phyloP scores from a whole-genome alignment of 2,329 filamentous ascomycete genomes.

The Rhytidhysteron rufulum region DNA sequence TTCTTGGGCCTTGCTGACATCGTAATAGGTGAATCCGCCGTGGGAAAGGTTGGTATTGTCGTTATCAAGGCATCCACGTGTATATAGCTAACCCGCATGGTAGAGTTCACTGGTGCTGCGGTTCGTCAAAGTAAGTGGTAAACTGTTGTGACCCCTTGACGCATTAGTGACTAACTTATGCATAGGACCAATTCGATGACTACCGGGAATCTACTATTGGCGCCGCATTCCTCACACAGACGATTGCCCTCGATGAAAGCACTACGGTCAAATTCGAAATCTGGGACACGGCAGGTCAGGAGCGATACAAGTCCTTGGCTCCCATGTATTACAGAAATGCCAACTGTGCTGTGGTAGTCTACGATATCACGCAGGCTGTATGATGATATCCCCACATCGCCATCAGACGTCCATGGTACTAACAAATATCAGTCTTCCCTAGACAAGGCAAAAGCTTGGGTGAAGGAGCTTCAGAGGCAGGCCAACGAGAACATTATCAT shows the following conservation, averaged over 20 bases:
- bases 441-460: slow-evolving; percentile 99
- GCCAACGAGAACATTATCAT: slow-evolving; percentile 99
- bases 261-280: slow-evolving; percentile 99
- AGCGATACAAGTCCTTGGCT: slow-evolving; percentile 96
- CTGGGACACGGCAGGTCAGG: slow-evolving; percentile 69
- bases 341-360: slow-evolving; percentile 98
- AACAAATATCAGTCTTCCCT: slow-evolving; percentile 69
- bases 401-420: slow-evolving; percentile 11
- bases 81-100: slow-evolving; percentile 22
- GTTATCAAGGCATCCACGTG: slow-evolving; percentile 21
- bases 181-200: slow-evolving; percentile 95
- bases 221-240: slow-evolving; percentile 97
- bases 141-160: neutral
- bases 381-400: slow-evolving; percentile 34
- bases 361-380: slow-evolving; percentile 99
- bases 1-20: slow-evolving; percentile 15
- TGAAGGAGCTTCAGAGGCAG: slow-evolving; percentile 97
- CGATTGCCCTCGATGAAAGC: slow-evolving; percentile 94
- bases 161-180: neutral
- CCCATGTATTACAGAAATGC: slow-evolving; percentile 99
- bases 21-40: slow-evolving; percentile 85
- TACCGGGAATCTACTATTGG: slow-evolving; percentile 98
- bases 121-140: slow-evolving; percentile 83
- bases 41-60: slow-evolving; percentile 75
- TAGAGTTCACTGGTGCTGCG: slow-evolving; percentile 96